Evolutionary conservation across 2,329 filamentous ascomycete genomes (phyloP).

Genomic region (Beauveria varroae): DNA sequence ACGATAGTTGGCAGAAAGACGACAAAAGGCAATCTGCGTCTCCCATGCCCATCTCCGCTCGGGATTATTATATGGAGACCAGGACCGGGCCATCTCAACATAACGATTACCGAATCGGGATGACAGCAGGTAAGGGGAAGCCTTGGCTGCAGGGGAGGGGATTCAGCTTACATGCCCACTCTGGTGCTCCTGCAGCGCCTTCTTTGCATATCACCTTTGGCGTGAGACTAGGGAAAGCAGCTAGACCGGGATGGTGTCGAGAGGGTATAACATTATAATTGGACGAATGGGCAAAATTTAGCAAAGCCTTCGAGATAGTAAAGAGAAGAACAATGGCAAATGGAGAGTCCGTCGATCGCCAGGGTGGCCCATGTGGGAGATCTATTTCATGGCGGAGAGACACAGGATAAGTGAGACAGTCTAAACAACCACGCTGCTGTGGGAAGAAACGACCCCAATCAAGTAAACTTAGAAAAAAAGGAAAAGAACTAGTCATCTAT

Average conservation of each 20-base stretch:
- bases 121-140: neutral
- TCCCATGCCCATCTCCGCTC: neutral
- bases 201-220: neutral
- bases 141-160: neutral
- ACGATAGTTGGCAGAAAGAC: neutral
- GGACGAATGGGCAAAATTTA: neutral
- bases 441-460: neutral
- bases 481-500: neutral
- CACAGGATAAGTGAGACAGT: neutral
- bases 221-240: neutral
- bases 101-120: conserved; percentile 8
- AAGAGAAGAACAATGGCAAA: neutral
- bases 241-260: neutral
- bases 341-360: neutral
- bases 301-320: neutral
- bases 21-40: neutral
- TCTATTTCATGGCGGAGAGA: neutral
- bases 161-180: conserved; percentile 3
- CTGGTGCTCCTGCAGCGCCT: neutral
- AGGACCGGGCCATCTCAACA: neutral
- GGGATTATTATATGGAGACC: conserved; percentile 1
- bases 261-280: neutral
- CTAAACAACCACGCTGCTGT: neutral
- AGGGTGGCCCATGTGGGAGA: neutral
- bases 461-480: neutral